A percentile compares a stretch with the other conserved stretches of the same genome.
phyloP scores from a whole-genome alignment of 177 flowering plant genomes.

The Telopea speciosissima region DNA sequence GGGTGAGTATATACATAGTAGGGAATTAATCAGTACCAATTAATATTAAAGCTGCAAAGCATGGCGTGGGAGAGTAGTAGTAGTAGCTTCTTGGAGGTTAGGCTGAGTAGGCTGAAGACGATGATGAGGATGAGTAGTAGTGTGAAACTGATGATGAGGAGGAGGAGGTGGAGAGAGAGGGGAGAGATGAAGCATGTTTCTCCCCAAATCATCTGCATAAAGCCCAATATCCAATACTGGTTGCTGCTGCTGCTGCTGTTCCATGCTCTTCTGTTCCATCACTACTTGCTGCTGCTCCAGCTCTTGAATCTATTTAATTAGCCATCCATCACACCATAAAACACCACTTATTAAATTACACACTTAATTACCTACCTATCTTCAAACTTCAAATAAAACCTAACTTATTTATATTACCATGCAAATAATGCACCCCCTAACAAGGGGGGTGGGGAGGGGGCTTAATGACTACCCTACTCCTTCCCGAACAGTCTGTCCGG shows the following conservation, averaged over 20 bases:
- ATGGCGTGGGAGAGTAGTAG: conserved; percentile 22
- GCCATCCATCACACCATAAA: conserved; percentile 5
- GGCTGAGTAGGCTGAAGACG: conserved; percentile 71
- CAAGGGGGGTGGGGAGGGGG: too few relatives aligned
- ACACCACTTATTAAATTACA: too few relatives aligned
- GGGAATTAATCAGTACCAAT: too few relatives aligned
- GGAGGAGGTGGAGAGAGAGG: conserved; percentile 27
- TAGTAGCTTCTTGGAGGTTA: conserved; percentile 45
- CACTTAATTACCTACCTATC: not conserved
- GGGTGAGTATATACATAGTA: not conserved
- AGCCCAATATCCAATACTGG: conserved; percentile 36
- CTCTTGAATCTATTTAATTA: conserved; percentile 27
- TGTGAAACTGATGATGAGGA: too few relatives aligned
- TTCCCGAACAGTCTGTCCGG: too few relatives aligned
- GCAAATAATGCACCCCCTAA: too few relatives aligned
- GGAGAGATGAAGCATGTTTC: conserved; percentile 46
- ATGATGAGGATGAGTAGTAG: conserved; percentile 25
- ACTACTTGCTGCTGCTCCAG: conserved; percentile 31
- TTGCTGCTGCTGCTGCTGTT: too few relatives aligned
- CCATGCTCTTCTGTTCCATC: conserved; percentile 34
- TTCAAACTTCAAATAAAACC: not conserved
- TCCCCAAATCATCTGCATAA: conserved; percentile 35
- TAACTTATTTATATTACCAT: not conserved
- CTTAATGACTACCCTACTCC: too few relatives aligned
- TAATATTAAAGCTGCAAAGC: conserved; percentile 24